Conservation (phyloP, 352 stramenopile genomes). For the Phytophthora lateralis region DNA sequence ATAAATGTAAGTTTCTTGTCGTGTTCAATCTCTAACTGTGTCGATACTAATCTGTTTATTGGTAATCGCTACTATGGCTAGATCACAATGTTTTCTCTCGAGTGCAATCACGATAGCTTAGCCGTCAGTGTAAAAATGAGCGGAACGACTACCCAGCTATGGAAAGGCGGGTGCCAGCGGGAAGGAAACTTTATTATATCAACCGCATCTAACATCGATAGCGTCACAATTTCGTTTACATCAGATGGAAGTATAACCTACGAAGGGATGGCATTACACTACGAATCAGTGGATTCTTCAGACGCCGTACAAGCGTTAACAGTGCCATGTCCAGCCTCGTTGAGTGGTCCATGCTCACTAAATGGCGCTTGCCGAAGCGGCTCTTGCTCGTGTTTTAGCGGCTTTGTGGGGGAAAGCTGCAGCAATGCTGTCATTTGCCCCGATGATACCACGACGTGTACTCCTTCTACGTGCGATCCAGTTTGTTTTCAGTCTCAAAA, state of each 20-base stretch:
- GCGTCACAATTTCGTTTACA: conserved; percentile 41
- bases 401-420: conserved; percentile 67
- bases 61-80: conserved; percentile 5
- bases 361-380: conserved; percentile 57
- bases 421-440: conserved; percentile 62
- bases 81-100: conserved; percentile 56
- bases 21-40: neutral
- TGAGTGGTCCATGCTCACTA: conserved; percentile 39
- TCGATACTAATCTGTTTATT: conserved; percentile 4
- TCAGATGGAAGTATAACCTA: conserved; percentile 53
- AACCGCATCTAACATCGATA: conserved; percentile 35
- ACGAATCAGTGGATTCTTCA: conserved; percentile 30
- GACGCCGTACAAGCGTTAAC: conserved; percentile 5
- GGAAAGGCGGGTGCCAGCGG: conserved; percentile 58
- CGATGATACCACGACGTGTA: conserved; percentile 37
- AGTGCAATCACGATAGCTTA: conserved; percentile 62
- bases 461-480: conserved; percentile 38
- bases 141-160: conserved; percentile 30
- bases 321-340: conserved; percentile 45
- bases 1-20: conserved; percentile 43
- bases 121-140: conserved; percentile 27
- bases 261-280: conserved; percentile 50
- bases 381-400: conserved; percentile 55
- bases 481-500: conserved; percentile 38
- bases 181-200: conserved; percentile 45